Conservation (phyloP, 2,329 filamentous ascomycete genomes). For the Mariannaea elegans region DNA sequence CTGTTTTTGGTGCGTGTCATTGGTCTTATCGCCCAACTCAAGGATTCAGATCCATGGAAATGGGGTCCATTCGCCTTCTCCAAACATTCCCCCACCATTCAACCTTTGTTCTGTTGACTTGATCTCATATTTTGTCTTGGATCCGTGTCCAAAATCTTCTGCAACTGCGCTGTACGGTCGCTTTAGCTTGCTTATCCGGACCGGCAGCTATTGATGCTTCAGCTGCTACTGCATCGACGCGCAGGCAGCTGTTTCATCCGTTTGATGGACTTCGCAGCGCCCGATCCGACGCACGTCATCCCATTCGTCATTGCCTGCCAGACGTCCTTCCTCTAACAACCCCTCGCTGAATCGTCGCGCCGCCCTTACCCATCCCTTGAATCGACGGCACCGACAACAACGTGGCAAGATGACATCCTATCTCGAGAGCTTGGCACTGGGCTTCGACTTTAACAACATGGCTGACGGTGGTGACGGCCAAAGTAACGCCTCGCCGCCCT, state of each 20-base stretch:
- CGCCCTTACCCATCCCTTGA: not conserved
- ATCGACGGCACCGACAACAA: constrained; percentile 6
- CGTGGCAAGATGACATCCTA: constrained; percentile 36
- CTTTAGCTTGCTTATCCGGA: not conserved
- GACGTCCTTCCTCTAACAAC: not conserved
- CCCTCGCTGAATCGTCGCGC: constrained; percentile 11
- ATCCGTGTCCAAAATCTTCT: not conserved
- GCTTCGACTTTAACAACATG: constrained; percentile 39
- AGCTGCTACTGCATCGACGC: constrained; percentile 8
- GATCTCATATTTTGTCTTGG: no score
- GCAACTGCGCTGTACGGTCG: not conserved
- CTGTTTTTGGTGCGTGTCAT: no score
- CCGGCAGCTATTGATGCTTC: not conserved
- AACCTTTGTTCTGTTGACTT: not conserved
- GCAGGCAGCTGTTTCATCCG: constrained; percentile 13
- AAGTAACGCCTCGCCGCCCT: constrained; percentile 35
- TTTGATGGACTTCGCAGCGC: constrained; percentile 15
- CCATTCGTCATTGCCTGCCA: constrained; percentile 4
- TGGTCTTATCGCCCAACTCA: no score
- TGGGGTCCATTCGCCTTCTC: not conserved
- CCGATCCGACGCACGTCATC: constrained; percentile 8
- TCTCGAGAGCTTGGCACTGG: constrained; percentile 33
- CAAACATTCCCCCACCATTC: constrained; percentile 12
- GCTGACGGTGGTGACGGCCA: constrained; percentile 32
- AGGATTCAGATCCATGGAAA: no score